These are phyloP conservation scores for Trichoderma aggressivum DNA, from an alignment of 2,329 filamentous ascomycete genomes.

Conservation along the genomic window DNA sequence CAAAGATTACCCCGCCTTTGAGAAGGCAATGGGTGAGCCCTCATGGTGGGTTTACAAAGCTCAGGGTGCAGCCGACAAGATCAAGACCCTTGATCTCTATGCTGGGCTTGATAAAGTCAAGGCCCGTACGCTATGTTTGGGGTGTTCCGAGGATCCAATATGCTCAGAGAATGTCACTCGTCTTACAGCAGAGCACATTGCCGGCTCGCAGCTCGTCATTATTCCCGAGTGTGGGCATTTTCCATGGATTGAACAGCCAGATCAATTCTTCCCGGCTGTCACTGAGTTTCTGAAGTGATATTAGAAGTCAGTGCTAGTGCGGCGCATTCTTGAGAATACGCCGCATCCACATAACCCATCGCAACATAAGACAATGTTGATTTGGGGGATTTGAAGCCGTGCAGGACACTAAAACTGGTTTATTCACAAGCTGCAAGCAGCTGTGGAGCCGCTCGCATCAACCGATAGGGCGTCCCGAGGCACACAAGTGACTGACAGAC, in stretches of 20 bases:
- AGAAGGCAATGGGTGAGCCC: neutral
- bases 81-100: neutral
- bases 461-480: neutral
- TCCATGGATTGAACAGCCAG: neutral
- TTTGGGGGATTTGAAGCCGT: neutral
- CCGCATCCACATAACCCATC: neutral
- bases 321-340: neutral
- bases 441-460: neutral
- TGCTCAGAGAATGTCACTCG: neutral
- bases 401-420: neutral
- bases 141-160: neutral
- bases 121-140: neutral
- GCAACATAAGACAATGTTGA: neutral
- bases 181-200: neutral
- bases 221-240: neutral
- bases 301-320: too few relatives aligned
- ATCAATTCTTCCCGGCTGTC: neutral
- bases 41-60: neutral
- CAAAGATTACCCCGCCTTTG: neutral
- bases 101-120: neutral
- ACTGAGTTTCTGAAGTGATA: neutral
- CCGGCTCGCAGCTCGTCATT: neutral
- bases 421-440: neutral
- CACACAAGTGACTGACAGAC: neutral
- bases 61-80: neutral